Evolutionary conservation across 108 stramenopile species (phyloP), one percentile per base, ranked within the genome.

Genomic region (Stephanodiscus minutulus): DNA sequence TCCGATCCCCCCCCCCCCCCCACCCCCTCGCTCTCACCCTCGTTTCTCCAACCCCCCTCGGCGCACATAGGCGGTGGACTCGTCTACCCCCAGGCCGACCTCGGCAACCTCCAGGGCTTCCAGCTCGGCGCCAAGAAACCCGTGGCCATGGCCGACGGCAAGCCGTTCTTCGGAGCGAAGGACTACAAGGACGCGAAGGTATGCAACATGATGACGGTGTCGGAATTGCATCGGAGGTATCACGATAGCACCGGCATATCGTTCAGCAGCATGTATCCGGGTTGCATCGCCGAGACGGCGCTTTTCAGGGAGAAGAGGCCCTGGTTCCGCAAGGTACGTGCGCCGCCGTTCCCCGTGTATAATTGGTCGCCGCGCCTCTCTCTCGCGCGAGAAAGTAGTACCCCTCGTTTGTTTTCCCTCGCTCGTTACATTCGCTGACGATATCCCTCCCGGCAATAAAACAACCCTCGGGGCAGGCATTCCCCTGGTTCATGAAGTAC

Each of bases 131-230:
- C 80, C 17, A 88, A 83, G 64, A 75, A 89, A 17, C 93, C 92
- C 18, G 70, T 95, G 64, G 49, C 88, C 66, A 96, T 97, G 97
- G 89, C 87, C n/a, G 95, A 97, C 71, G 95, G 94, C 27, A 95
- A 95, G 80, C 87, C 87, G 5, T 97, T 95, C 80, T 89, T 91
- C 77, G 97, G 95, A 17, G 95, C 95, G 60, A 95, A 98, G 86
- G 96, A 96, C n/a, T 98, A 98, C 90, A 98, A 98, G 71, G 98
- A 98, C 66, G 84, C 91, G 59, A 96, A 98, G 87, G 94, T 93
- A 72, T 81, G 80, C 52, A 81, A 81, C 64, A 95, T 91, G 91
- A 92, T 95, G 94, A 92, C 91, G 29, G 90, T 95, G 15, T 91
- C 92, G 24, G 93, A 98, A 74, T 87, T 98, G 68, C 87, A 97